Evolutionary conservation across 495 filamentous ascomycete species (phyloP).

Genomic region (Podospora fimiseda): DNA sequence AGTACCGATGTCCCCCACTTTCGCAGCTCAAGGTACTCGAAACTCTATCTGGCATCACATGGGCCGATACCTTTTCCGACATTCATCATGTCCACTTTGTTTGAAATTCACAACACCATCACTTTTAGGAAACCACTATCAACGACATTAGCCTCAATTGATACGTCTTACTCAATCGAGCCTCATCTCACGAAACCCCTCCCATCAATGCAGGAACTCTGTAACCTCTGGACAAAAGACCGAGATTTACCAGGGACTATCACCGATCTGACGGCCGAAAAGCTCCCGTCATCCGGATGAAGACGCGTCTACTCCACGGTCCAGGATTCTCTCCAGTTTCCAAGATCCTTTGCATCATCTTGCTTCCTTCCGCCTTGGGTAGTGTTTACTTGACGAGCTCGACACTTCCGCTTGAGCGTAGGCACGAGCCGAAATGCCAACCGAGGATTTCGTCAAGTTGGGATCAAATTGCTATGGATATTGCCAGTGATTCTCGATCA

Average conservation of each 20-base stretch:
- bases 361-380: background rate
- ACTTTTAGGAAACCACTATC: slow-evolving; percentile 13
- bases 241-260: background rate
- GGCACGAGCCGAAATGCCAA: slow-evolving; percentile 21
- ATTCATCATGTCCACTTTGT: background rate
- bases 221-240: background rate
- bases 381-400: slow-evolving; percentile 19
- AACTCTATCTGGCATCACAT: background rate
- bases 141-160: slow-evolving; percentile 22
- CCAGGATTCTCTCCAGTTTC: background rate
- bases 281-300: background rate
- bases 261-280: background rate
- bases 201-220: background rate
- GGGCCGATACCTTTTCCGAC: background rate
- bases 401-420: slow-evolving; percentile 10
- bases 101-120: background rate
- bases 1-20: background rate
- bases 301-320: background rate
- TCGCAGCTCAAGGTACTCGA: background rate
- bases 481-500: slow-evolving; percentile 15
- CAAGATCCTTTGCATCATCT: background rate
- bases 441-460: slow-evolving; percentile 14
- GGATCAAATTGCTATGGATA: slow-evolving; percentile 20
- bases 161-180: background rate
- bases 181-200: background rate